A percentile compares a stretch with the other conserved stretches of the same genome.
These are phyloP conservation scores for Endocalyx cinctus DNA, from an alignment of 2,329 filamentous ascomycete species.

Conservation along the genomic window DNA sequence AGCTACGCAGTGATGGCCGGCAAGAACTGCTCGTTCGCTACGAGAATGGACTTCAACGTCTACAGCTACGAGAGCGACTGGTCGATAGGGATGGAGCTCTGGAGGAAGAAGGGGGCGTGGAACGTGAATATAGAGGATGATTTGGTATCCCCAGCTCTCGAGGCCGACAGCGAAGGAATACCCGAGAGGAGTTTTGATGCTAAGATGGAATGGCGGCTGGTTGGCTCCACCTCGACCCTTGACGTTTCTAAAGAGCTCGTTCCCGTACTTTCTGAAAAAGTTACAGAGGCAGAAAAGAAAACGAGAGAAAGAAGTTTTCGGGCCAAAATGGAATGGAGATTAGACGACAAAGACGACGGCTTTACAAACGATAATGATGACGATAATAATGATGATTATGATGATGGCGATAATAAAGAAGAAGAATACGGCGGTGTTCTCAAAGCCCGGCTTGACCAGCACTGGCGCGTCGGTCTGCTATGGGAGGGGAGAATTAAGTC, in stretches of 20 bases:
- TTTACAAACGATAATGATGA: too few relatives aligned
- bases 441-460: constrained; percentile 86
- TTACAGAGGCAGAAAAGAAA: background rate
- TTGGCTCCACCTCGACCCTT: constrained; percentile 1
- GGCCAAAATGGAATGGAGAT: constrained; percentile 43
- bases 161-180: constrained; percentile 16
- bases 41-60: constrained; percentile 92
- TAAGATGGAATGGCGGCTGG: constrained; percentile 44
- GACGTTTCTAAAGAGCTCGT: background rate
- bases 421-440: constrained; percentile 79
- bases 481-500: constrained; percentile 96
- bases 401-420: constrained; percentile 36
- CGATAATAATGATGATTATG: too few relatives aligned
- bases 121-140: constrained; percentile 31
- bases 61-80: constrained; percentile 97
- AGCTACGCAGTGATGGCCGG: constrained; percentile 90
- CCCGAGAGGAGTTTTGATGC: constrained; percentile 46
- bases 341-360: constrained; percentile 10
- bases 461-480: constrained; percentile 75
- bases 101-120: constrained; percentile 59
- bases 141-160: too few relatives aligned
- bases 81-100: constrained; percentile 87
- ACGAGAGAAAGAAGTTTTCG: constrained; percentile 38
- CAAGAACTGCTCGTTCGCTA: constrained; percentile 76
- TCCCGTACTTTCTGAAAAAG: background rate